Evolutionary conservation across 78 protist species (phyloP).

Genomic region (Monocercomonoides exilis): DNA sequence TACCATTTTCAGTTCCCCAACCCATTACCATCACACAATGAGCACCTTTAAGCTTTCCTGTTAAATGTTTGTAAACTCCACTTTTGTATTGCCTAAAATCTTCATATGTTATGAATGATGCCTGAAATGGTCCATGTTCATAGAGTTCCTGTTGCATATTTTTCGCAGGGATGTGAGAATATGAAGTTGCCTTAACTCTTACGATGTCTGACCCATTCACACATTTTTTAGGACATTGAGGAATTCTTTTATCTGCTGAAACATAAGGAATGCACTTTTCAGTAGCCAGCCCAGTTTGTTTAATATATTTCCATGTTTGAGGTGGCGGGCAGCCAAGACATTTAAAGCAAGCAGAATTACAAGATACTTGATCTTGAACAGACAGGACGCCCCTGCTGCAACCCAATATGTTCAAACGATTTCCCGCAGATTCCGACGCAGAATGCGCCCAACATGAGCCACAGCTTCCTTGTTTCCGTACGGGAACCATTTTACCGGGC

Average conservation of each 20-base stretch:
- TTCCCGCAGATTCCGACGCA: neutral
- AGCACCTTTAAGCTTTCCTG: slow-evolving; percentile 41
- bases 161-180: neutral
- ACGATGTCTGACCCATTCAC: neutral
- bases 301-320: neutral
- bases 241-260: slow-evolving; percentile 1
- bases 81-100: slow-evolving; percentile 50
- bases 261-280: slow-evolving; percentile 17
- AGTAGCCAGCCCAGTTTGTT: slow-evolving; percentile 14
- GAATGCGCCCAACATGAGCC: slow-evolving; percentile 49
- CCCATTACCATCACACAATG: slow-evolving; percentile 58
- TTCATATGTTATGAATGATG: slow-evolving; percentile 35
- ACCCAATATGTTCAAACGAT: slow-evolving; percentile 1
- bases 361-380: slow-evolving; percentile 23
- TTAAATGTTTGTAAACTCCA: slow-evolving; percentile 44
- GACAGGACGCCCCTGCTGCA: neutral
- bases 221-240: slow-evolving; percentile 12
- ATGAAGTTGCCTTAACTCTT: neutral
- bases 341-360: neutral
- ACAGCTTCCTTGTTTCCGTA: slow-evolving; percentile 33
- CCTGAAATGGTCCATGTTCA: slow-evolving; percentile 47
- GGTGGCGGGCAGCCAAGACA: slow-evolving; percentile 7
- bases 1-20: slow-evolving; percentile 41
- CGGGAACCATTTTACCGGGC: neutral
- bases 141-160: slow-evolving; percentile 28